Evolutionary conservation across 2,329 filamentous ascomycete species (phyloP), one percentile per base, ranked within the genome.

Genomic region (Helotiales sp.): DNA sequence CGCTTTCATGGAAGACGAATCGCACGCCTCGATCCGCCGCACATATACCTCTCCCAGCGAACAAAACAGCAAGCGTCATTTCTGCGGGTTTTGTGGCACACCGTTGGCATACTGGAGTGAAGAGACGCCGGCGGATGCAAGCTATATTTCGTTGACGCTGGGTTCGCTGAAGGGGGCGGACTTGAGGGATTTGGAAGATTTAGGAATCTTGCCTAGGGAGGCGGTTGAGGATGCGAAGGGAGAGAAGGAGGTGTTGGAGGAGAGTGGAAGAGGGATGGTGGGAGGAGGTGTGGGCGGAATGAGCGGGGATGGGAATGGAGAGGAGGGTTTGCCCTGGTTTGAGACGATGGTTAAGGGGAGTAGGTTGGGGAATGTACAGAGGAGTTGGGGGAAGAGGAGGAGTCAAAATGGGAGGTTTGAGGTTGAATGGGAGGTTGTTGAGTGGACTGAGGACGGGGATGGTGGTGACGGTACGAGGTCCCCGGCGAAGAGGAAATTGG

Each of bases 81-180:
- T 97, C 79, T 97, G 94, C 80, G 94, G 94, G 26, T 96, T 91
- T 81, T 97, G 94, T 78, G 94, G 94, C 61, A 97, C 93, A 0
- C 91, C 92, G 13, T 82, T 97, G 63, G 91, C 90, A 0, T 93
- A 90, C 73, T 97, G 93, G 93, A 90, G 89, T 55, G 93, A 97
- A 78, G 80, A 87, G 26, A 91, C 91, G 0, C 81, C 79, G 0
- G 83, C 83, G 61, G 92, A 96, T 77, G 90, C 90, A 13, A 88
- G 93, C 7, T 95, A 87, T 76, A 93, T 97, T 80, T 89, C 89
- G 67, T 82, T 97, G 65, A 91, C 93, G 0, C 82, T 97, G n/a
- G 92, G 92, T 5, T 95, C 90, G 72, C 82, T 97, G 62, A 77
- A 87, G 43, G 85, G 86, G 6, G 87, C 92, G 64, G 92, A 96